These are phyloP conservation scores for Exophiala sp. DNA, from an alignment of 2,329 filamentous ascomycete species.

Conservation along the genomic window DNA sequence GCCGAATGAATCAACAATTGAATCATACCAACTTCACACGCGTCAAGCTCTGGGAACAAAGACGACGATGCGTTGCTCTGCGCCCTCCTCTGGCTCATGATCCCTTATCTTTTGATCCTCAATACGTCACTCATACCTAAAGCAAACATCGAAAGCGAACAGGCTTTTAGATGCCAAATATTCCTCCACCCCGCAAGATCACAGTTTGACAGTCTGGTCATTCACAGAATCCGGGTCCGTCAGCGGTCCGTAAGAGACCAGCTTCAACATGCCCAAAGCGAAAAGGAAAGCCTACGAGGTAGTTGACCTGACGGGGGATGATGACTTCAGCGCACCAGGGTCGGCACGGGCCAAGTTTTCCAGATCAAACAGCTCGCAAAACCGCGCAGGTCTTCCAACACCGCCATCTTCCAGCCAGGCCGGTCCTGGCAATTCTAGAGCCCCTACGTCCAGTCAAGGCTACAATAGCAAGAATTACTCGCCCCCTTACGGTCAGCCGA, in stretches of 20 bases:
- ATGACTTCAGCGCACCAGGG: slow-evolving; percentile 1
- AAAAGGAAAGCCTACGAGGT: slow-evolving; percentile 15
- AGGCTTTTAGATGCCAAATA: too few relatives aligned
- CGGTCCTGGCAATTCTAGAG: background rate
- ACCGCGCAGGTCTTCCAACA: slow-evolving; percentile 16
- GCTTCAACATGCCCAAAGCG: slow-evolving; percentile 5
- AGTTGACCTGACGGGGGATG: slow-evolving; percentile 22
- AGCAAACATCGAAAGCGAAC: too few relatives aligned
- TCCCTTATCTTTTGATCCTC: background rate
- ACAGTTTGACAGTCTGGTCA: too few relatives aligned
- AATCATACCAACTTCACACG: background rate
- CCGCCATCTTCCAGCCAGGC: slow-evolving; percentile 22
- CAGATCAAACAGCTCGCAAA: slow-evolving; percentile 6
- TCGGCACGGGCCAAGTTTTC: slow-evolving; percentile 6
- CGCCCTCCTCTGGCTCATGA: too few relatives aligned
- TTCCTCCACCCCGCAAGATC: too few relatives aligned
- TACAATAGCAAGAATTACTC: slow-evolving; percentile 2
- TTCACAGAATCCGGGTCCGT: too few relatives aligned
- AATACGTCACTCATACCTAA: background rate
- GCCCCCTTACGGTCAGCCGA: background rate
- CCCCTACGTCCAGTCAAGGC: slow-evolving; percentile 1
- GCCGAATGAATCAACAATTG: background rate
- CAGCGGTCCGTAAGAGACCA: too few relatives aligned
- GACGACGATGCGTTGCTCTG: too few relatives aligned
- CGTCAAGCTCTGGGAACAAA: slow-evolving; percentile 6